phyloP scores from a whole-genome alignment of 345 rosid species.

The Linum usitatissimum region DNA sequence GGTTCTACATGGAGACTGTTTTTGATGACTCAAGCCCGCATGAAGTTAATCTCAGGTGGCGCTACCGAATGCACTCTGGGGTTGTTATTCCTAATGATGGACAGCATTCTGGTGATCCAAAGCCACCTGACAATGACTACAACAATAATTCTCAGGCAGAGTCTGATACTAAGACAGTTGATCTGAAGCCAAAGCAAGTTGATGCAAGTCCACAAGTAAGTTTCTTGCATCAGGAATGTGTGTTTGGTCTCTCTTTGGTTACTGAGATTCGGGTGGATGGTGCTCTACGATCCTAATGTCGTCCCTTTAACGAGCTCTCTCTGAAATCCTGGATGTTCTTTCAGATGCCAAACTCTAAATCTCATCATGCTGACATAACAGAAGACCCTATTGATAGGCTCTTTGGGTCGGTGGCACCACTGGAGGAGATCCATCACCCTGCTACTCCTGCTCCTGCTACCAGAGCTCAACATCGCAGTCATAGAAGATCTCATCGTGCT shows the following conservation, averaged over 20 bases:
- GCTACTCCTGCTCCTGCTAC: slow-evolving; percentile 13
- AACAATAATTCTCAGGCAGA: slow-evolving; percentile 11
- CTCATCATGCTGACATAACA: slow-evolving; percentile 17
- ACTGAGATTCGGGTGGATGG: neutral
- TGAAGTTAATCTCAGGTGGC: slow-evolving; percentile 57
- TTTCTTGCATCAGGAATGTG: neutral
- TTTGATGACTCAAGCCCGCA: slow-evolving; percentile 50
- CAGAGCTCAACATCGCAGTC: slow-evolving; percentile 19
- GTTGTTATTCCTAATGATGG: slow-evolving; percentile 18
- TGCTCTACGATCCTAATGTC: too few species aligned
- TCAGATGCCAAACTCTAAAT: slow-evolving; percentile 21
- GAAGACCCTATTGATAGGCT: slow-evolving; percentile 46
- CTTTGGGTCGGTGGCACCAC: slow-evolving; percentile 27
- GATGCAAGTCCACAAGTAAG: slow-evolving; percentile 24
- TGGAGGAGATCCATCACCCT: slow-evolving; percentile 32
- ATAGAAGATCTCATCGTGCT: slow-evolving; percentile 29
- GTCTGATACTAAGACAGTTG: slow-evolving; percentile 11
- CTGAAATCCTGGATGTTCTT: slow-evolving; percentile 2
- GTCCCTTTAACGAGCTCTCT: neutral
- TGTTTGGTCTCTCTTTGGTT: neutral
- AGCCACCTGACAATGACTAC: slow-evolving; percentile 17
- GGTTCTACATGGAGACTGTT: slow-evolving; percentile 69
- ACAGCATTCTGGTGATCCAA: slow-evolving; percentile 12
- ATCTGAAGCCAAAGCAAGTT: slow-evolving; percentile 17
- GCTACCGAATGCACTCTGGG: slow-evolving; percentile 44